Percentiles rank a stretch among this genome's conserved stretches.
phyloP scores from a whole-genome alignment of 2,329 filamentous ascomycete species.

The Clonostachys sp. region DNA sequence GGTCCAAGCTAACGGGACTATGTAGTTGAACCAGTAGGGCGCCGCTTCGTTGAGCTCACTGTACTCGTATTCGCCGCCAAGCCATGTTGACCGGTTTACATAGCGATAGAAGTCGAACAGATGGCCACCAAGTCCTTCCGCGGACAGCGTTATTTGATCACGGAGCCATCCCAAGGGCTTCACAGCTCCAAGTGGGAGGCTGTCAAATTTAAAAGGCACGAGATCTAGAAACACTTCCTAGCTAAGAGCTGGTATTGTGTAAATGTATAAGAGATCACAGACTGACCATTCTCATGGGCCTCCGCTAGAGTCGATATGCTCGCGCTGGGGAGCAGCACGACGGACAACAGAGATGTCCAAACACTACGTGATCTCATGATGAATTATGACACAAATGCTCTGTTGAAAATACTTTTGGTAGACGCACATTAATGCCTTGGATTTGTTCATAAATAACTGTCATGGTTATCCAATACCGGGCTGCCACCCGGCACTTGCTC shows the following conservation, averaged over 20 bases:
- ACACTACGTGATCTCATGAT: too few species aligned
- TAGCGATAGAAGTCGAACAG: constrained; percentile 48
- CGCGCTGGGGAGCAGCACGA: too few species aligned
- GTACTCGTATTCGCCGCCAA: constrained; percentile 44
- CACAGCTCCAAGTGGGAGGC: constrained; percentile 42
- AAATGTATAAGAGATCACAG: too few species aligned
- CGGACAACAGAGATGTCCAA: too few species aligned
- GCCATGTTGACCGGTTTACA: constrained; percentile 45
- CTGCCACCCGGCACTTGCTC: too few species aligned
- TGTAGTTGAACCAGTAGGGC: constrained; percentile 57
- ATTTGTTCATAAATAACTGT: too few species aligned
- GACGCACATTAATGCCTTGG: too few species aligned
- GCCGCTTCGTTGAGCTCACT: constrained; percentile 48
- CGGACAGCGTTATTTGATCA: constrained; percentile 41
- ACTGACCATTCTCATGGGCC: too few species aligned
- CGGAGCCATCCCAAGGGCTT: constrained; percentile 45
- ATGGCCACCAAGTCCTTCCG: constrained; percentile 47
- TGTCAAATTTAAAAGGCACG: constrained; percentile 24
- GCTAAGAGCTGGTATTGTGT: neutral
- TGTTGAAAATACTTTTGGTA: too few species aligned
- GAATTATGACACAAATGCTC: too few species aligned
- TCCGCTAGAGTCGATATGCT: too few species aligned
- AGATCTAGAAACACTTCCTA: constrained; percentile 5
- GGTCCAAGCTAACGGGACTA: constrained; percentile 50
- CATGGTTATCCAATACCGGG: too few species aligned